Evolutionary conservation across 768 basidiomycete species (phyloP), one percentile per base, ranked within the genome.

Genomic region (Mrakia frigida): DNA sequence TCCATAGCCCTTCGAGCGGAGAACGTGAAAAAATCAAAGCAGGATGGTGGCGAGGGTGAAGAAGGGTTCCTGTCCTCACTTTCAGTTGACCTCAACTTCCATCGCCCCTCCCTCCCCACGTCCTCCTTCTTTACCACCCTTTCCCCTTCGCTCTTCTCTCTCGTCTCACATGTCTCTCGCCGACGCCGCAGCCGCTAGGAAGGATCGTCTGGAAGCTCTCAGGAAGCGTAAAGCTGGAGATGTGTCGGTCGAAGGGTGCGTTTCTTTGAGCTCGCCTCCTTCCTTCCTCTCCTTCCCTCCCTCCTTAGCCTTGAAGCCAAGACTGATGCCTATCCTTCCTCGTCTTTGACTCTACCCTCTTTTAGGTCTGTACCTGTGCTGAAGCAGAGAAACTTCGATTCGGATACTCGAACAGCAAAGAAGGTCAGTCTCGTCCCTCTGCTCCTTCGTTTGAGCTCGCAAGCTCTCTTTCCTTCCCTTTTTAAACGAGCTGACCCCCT

Each of bases 361-460:
- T 18, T 18, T 43, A 46, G 52, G 11, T 31, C 33, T 23, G 43
- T 74, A 6, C 33, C 35, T 53, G 41, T 33, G 11, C n/a, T 77
- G 60, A 77, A 77, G 72, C 63, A 52, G 41, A 46, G 77, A 6
- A 78, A 78, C 77, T 78, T 78, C 37, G 77, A 78, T 50, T 21
- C 73, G 6, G 77, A 74, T 14, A 74, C 77, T 0, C 67, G 77
- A 0, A 61, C 53, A 28, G 72, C 77, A 28, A 74, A 74, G 70
- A 78, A 78, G 77, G 77, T 78, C 21, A 18, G 73, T 41, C 41
- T 28, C 13, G 46, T 52, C 52, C 31, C 41, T 53, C 41, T n/a
- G 50, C 69, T 72, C 69, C 37, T 31, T 23, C 41, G 10, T 39
- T 23, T 35, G 50, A 33, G 52, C 52, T 56, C 23, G 13, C 33